These are phyloP conservation scores for Backusella macrospora DNA, from an alignment of 192 early-diverging fungal genomes.

Conservation along the genomic window DNA sequence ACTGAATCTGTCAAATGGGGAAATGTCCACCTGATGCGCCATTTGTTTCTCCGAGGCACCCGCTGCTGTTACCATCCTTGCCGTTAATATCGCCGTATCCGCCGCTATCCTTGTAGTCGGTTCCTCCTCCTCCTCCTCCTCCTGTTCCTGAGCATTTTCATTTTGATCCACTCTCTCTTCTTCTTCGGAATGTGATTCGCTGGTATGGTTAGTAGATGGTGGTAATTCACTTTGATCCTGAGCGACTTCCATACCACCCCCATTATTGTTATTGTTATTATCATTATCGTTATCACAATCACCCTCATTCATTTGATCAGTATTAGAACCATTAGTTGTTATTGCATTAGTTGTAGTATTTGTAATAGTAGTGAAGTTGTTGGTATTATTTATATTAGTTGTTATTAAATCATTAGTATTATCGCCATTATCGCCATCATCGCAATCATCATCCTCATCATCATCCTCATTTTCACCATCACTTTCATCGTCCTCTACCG, in stretches of 20 bases:
- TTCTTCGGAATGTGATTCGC: background rate
- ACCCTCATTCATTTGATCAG: too few relatives aligned
- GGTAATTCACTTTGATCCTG: background rate
- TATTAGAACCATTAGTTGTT: background rate
- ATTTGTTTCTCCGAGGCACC: background rate
- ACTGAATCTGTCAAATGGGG: conserved; percentile 45
- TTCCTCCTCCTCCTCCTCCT: too few relatives aligned
- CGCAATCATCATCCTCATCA: conserved; percentile 15
- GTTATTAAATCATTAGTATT: background rate
- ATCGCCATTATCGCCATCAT: too few relatives aligned
- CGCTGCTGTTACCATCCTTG: too few relatives aligned
- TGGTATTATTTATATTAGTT: background rate
- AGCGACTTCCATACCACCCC: background rate
- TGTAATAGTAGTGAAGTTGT: background rate
- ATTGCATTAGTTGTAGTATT: background rate
- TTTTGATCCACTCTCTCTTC: too few relatives aligned
- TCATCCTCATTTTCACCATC: background rate
- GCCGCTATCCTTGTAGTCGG: background rate
- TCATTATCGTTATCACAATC: background rate
- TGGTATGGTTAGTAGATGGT: background rate
- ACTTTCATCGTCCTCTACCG: background rate
- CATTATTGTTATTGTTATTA: background rate
- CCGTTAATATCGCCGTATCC: too few relatives aligned
- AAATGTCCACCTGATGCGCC: conserved; percentile 7
- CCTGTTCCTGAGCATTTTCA: too few relatives aligned